Evolutionary conservation across 2,329 filamentous ascomycete species (phyloP).

Genomic region (Cadophora luteo-olivacea): DNA sequence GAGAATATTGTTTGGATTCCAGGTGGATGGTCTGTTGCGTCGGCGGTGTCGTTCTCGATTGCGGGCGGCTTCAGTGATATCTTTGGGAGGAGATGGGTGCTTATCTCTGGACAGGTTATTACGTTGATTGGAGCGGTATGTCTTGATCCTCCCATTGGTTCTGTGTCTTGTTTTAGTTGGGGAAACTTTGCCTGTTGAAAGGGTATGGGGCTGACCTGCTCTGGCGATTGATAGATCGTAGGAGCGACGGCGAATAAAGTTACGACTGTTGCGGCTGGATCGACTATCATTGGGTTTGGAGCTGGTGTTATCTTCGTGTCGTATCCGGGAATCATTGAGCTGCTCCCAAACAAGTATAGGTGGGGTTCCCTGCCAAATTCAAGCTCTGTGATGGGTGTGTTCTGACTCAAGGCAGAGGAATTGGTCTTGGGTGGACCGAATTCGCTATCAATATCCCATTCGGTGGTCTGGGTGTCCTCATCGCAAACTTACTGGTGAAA

Average conservation of each 20-base stretch:
- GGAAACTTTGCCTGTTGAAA: constrained; percentile 32
- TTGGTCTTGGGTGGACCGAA: constrained; percentile 43
- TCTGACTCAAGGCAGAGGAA: constrained; percentile 40
- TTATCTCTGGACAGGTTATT: constrained; percentile 36
- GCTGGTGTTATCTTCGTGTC: constrained; percentile 46
- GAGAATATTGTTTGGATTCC: constrained; percentile 43
- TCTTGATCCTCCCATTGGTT: not conserved
- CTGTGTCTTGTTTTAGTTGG: not conserved
- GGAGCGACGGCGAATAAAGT: constrained; percentile 40
- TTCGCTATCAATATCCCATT: constrained; percentile 43
- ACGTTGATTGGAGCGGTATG: constrained; percentile 38
- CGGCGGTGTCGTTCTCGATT: constrained; percentile 42
- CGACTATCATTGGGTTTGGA: constrained; percentile 45
- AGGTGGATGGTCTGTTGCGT: constrained; percentile 41
- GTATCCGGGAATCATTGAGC: constrained; percentile 48
- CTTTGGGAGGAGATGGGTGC: constrained; percentile 47
- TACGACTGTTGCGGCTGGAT: constrained; percentile 39
- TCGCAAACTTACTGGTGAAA: constrained; percentile 47
- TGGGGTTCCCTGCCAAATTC: constrained; percentile 27
- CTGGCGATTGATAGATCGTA: constrained; percentile 41
- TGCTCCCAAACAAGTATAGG: constrained; percentile 53
- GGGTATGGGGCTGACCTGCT: no score
- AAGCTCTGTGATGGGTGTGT: not conserved
- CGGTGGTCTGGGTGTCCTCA: constrained; percentile 36
- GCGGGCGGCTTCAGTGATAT: constrained; percentile 46